These are phyloP conservation scores for Chlorencoelia australis DNA, from an alignment of 2,329 filamentous ascomycete species.

Conservation along the genomic window DNA sequence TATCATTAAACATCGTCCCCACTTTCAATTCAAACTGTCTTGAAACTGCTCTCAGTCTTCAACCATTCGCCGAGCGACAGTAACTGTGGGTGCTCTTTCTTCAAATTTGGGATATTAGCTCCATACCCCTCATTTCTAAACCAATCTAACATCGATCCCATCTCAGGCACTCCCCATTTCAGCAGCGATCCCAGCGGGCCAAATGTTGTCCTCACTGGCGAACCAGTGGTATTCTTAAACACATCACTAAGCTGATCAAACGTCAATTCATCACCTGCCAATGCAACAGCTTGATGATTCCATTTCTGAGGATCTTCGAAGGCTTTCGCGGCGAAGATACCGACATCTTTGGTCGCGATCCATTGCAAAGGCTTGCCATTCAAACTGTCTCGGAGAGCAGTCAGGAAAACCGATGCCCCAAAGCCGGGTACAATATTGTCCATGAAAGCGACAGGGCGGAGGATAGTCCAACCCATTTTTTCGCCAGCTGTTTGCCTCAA, in stretches of 20 bases:
- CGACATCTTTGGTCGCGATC: conserved; percentile 30
- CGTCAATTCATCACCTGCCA: conserved; percentile 32
- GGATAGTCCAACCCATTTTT: conserved; percentile 43
- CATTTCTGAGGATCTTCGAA: conserved; percentile 26
- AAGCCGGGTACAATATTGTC: conserved; percentile 30
- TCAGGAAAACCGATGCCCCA: conserved; percentile 7
- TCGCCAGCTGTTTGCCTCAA: conserved; percentile 28
- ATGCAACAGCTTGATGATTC: conserved; percentile 24
- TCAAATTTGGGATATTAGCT: conserved; percentile 22
- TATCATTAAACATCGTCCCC: too few relatives aligned
- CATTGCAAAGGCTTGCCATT: conserved; percentile 27
- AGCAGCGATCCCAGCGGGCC: conserved; percentile 21
- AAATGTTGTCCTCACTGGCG: conserved; percentile 20
- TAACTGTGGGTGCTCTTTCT: conserved; percentile 4
- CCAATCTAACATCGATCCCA: conserved; percentile 30
- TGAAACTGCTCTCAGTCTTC: conserved; percentile 2
- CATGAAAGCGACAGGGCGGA: conserved; percentile 45
- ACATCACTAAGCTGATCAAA: conserved; percentile 22
- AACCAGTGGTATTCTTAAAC: conserved; percentile 25
- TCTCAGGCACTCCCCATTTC: conserved; percentile 25
- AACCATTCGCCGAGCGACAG: conserved; percentile 7
- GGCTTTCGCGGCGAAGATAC: conserved; percentile 28
- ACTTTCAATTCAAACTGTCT: too few relatives aligned
- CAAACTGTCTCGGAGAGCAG: conserved; percentile 21
- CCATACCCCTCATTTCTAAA: conserved; percentile 29